Evolutionary conservation across 2,329 filamentous ascomycete genomes (phyloP).

Genomic region (Cladobotryum mycophilum): DNA sequence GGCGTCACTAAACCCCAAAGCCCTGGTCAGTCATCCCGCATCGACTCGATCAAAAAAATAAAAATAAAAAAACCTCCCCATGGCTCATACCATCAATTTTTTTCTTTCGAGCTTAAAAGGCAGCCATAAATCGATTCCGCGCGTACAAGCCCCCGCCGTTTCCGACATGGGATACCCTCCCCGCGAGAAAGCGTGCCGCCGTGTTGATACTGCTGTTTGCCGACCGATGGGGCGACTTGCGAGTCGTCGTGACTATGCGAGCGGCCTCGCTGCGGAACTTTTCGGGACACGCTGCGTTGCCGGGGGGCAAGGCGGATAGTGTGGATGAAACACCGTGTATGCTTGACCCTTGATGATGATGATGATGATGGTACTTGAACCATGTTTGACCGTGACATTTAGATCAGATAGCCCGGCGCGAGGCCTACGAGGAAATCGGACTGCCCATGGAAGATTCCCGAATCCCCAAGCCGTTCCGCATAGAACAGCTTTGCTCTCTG

Average conservation of each 20-base stretch:
- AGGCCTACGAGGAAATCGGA: constrained; percentile 91
- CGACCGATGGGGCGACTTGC: constrained; percentile 71
- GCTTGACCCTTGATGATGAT: constrained; percentile 13
- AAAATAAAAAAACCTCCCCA: no score
- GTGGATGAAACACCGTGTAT: constrained; percentile 54
- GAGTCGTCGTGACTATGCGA: constrained; percentile 63
- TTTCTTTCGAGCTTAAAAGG: constrained; percentile 29
- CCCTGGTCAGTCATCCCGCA: constrained; percentile 40
- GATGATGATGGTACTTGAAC: background rate
- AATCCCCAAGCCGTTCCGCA: constrained; percentile 69
- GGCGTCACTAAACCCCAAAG: constrained; percentile 49
- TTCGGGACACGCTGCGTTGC: constrained; percentile 83
- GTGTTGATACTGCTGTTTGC: constrained; percentile 86
- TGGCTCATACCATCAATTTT: background rate
- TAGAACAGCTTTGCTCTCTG: constrained; percentile 83
- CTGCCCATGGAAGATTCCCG: constrained; percentile 64
- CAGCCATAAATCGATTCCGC: constrained; percentile 54
- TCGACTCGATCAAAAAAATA: background rate
- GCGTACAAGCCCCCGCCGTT: constrained; percentile 56
- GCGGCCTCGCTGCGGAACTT: constrained; percentile 58
- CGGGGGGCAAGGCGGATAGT: constrained; percentile 66
- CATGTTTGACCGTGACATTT: constrained; percentile 18
- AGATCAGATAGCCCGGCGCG: constrained; percentile 79
- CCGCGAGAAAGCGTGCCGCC: constrained; percentile 66
- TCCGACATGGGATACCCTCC: constrained; percentile 55